These are phyloP conservation scores for Rhynchospora tenuis DNA, from an alignment of 176 grass and related monocot genomes.

Conservation along the genomic window DNA sequence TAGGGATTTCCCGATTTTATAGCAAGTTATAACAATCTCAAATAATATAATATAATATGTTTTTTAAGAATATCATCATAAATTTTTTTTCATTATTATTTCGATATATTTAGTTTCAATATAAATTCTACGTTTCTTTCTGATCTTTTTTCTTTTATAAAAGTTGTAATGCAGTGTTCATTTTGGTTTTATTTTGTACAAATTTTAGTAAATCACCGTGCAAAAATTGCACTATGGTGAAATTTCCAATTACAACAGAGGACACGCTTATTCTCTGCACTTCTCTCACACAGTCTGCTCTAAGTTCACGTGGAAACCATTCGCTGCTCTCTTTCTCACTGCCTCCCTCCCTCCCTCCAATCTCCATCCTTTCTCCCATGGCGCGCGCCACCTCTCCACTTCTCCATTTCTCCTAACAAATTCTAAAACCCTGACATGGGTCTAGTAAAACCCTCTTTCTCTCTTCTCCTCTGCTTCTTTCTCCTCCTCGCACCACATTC, in stretches of 20 bases:
- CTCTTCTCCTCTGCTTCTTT: background rate
- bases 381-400: background rate
- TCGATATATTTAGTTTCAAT: no score
- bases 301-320: slow-evolving; percentile 14
- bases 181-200: background rate
- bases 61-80: no score
- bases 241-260: background rate
- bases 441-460: background rate
- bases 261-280: background rate
- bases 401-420: background rate
- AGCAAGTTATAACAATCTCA: no score
- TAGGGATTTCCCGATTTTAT: no score
- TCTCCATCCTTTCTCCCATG: slow-evolving; percentile 12
- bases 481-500: slow-evolving; percentile 2
- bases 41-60: no score
- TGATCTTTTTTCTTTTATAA: no score
- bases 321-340: background rate
- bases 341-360: background rate
- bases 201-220: background rate
- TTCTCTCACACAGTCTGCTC: background rate
- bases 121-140: no score
- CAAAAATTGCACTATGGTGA: background rate
- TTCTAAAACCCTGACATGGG: slow-evolving; percentile 18
- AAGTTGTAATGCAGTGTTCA: background rate
- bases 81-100: no score